Evolutionary conservation across 352 stramenopile genomes (phyloP).

Genomic region (Detonula confervacea): DNA sequence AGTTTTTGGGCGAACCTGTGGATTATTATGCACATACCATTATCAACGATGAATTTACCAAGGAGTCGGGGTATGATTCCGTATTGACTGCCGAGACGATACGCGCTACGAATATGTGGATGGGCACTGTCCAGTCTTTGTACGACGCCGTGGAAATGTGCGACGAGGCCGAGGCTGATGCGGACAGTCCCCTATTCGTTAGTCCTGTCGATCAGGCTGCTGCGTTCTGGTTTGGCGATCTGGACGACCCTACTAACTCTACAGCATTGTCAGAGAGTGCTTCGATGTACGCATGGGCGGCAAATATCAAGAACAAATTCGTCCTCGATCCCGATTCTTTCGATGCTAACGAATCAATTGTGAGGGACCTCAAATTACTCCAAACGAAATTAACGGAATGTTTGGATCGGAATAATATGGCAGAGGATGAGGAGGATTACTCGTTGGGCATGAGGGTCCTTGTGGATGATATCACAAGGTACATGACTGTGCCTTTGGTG

Average conservation of each 20-base stretch:
- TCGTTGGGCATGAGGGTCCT: conserved; percentile 39
- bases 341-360: conserved; percentile 64
- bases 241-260: conserved; percentile 32
- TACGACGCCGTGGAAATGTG: conserved; percentile 69
- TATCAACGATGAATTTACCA: conserved; percentile 76
- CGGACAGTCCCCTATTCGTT: not conserved
- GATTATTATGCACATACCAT: conserved; percentile 78
- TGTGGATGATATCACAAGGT: conserved; percentile 44
- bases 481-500: conserved; percentile 77
- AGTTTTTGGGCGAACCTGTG: conserved; percentile 66
- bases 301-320: conserved; percentile 43
- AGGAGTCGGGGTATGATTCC: conserved; percentile 49
- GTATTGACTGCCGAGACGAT: conserved; percentile 60
- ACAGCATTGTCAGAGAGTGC: conserved; percentile 1
- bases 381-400: conserved; percentile 45
- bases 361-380: conserved; percentile 52
- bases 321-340: conserved; percentile 45
- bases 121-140: conserved; percentile 63
- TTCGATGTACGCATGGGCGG: conserved; percentile 74
- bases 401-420: conserved; percentile 7
- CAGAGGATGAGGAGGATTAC: not conserved
- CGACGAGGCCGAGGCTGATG: conserved; percentile 19
- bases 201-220: conserved; percentile 69
- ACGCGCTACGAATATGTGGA: conserved; percentile 74
- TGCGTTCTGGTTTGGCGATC: conserved; percentile 77